These are phyloP conservation scores for Dactylis glomerata DNA, from an alignment of 176 grass and related monocot species.

Conservation along the genomic window DNA sequence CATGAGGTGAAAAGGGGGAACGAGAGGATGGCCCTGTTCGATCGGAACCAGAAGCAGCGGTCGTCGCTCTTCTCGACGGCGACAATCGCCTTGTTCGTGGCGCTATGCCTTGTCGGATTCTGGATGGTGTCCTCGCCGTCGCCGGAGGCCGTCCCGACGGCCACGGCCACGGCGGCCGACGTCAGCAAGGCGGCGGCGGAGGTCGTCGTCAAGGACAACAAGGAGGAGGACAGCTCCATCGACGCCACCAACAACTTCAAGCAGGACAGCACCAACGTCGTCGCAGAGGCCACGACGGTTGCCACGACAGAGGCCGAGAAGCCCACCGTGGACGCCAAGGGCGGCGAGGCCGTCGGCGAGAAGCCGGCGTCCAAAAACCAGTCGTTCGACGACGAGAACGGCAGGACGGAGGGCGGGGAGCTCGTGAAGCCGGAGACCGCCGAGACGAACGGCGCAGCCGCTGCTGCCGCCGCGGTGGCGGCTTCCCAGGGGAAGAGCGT, in stretches of 20 bases:
- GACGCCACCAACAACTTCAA: slow-evolving; percentile 61
- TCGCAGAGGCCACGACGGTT: not conserved
- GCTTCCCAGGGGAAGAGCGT: slow-evolving; percentile 33
- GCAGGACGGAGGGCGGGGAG: slow-evolving; percentile 62
- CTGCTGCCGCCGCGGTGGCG: not conserved
- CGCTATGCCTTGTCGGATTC: slow-evolving; percentile 73
- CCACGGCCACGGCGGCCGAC: slow-evolving; percentile 10
- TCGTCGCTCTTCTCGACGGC: slow-evolving; percentile 67
- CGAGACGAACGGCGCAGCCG: slow-evolving; percentile 30
- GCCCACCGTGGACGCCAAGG: not conserved
- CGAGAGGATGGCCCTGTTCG: slow-evolving; percentile 62
- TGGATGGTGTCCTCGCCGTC: slow-evolving; percentile 69
- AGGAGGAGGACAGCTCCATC: slow-evolving; percentile 60
- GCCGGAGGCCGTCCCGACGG: slow-evolving; percentile 38
- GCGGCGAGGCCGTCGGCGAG: slow-evolving; percentile 8
- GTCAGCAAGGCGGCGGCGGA: slow-evolving; percentile 31
- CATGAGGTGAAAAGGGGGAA: slow-evolving; percentile 12
- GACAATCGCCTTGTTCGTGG: slow-evolving; percentile 55
- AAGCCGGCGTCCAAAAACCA: slow-evolving; percentile 32
- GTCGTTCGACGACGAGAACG: slow-evolving; percentile 75
- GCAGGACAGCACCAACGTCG: slow-evolving; percentile 48
- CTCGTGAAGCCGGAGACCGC: slow-evolving; percentile 53
- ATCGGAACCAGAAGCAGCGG: slow-evolving; percentile 54
- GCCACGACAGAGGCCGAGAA: slow-evolving; percentile 8
- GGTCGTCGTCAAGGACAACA: slow-evolving; percentile 13